Base-by-base conservation (phyloP, 1,139 yeast species). In the Hanseniaspora sp. region DNA sequence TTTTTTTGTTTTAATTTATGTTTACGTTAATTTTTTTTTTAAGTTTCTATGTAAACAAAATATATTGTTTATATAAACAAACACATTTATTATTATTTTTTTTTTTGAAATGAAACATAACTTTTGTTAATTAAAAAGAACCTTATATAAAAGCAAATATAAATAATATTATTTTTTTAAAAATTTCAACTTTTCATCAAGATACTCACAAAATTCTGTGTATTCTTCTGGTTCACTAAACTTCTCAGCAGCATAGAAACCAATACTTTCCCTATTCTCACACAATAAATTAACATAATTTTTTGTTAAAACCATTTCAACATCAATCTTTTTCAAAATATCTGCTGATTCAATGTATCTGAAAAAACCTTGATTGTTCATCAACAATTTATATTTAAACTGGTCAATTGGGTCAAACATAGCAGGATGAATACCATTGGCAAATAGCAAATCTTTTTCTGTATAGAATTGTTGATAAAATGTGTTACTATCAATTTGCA, bases 381-480 rank as follows among this genome's bases (percentile, higher is more conserved):
- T 42, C 13, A 41, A 41, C n/a, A 41, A n/a, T 13, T 41, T 28
- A 30, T 29, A 15, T 42, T 49, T 30, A 7, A 28, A 49, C 11
- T 49, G 38, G 12, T 29, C 23, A 5, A 33, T 43, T 43, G 53
- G 53, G 28, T 49, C 35, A 34, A 29, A 35, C 13, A 41, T n/a
- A 5, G 37, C 38, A 18, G 35, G 12, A 15, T 45, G 31, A 9
- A 37, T 17, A 17, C 33, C 30, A 29, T 30, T 37, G 1, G 43
- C 8, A 35, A 49, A 49, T 13, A 43, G n/a, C 3, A 31, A 18
- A 28, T 37, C 37, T 15, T 28, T 42, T 7, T 49, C 33, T 5
- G 29, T 29, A 28, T 37, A 49, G 17, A 49, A 49, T 35, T 38
- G 34, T 11, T 8, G 8, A 17, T 49, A 49, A 15, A 49, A 49